Evolutionary conservation across 805 yeast species (phyloP), one percentile per base, ranked within the genome.

Genomic region (Ogataea nonfermentans): DNA sequence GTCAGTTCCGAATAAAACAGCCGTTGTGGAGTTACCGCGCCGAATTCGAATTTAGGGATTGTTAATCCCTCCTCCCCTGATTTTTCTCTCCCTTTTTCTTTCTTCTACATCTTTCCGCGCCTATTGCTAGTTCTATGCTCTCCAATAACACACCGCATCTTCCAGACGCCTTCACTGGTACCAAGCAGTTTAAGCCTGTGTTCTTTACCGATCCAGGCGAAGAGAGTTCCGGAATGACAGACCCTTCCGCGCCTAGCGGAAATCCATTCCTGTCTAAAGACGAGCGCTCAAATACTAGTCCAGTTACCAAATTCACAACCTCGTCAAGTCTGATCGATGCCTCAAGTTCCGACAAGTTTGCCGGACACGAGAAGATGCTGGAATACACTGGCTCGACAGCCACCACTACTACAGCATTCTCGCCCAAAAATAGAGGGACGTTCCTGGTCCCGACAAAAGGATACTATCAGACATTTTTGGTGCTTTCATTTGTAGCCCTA

Each of bases 141-240:
- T 47, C 51, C 11, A 47, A 47, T 24, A 43, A 44, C 30, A 44
- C 44, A 22, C 46, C 51, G 27, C 40, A 39, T 19, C 43, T 47
- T 24, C 51, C 47, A 10, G 51, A 43, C 23, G 24, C 46, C n/a
- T 35, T 29, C 26, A 36, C 37, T 13, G 50, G 44, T 7, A 15
- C 43, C 28, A 46, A 40, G 32, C 28, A 42, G 27, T 43, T 42
- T 40, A 46, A 42, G 36, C 51, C 51, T 4, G 34, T 43, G 12
- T 51, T 44, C 41, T 53, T 52, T 36, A 48, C 55, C 10, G 56
- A 51, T 20, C 52, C 52, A 2, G 47, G 44, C 17, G 47, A 42
- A 26, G 40, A 47, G 41, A 19, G 34, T 25, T 9, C 39, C 32
- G 15, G 35, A 34, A 31, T 40, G 40, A 41, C 41, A 33, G 35